Base-by-base conservation (phyloP, 2,329 filamentous ascomycete genomes). In the Cladosporium sp. region DNA sequence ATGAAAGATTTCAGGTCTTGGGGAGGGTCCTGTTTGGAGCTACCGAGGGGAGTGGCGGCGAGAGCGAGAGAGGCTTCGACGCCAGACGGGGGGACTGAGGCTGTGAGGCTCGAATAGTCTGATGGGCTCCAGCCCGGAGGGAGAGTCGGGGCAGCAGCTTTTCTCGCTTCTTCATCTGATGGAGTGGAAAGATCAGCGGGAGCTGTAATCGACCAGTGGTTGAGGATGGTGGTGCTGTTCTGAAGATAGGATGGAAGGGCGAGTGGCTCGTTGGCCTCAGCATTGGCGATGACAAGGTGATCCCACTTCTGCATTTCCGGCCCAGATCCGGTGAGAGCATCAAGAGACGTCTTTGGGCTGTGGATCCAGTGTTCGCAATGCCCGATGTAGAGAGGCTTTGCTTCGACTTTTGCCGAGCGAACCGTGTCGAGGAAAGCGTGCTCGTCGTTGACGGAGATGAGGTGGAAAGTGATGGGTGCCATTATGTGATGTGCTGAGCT, bases 281-380 rank as follows among this genome's bases (percentile, higher is more conserved):
- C 26, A 2, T 30, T 60, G 44, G 47, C 34, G 64, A 71, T 64
- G 57, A 71, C 6, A 15, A 69, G 65, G 63, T 69, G 68, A 51
- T 70, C 66, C 70, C 70, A 71, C 63, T 57, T 36, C 18, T 61
- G 52, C 61, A 69, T 59, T 21, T 41, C 62, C 12, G 32, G 5
- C 2, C 66, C 67, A 12, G 51, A 55, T 26, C 70, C 70, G 18
- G 66, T 57, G 10, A 72, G 66, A 34, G 67, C 66, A 58, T 65
- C 65, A 26, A 68, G 52, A 30, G 65, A 67, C 10, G 51, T 34
- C n/a, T 65, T 57, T 5, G 71, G 71, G 21, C 61, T 58, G 65
- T 70, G 70, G 34, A 71, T 69, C 71, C 71, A 72, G 58, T 71
- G 70, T 24, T 71, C 60, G 59, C 64, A 66, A n/a, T 66, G 36